These are phyloP conservation scores for Cicer chorassanicum DNA, from an alignment of 306 rosid genomes.

Conservation along the genomic window DNA sequence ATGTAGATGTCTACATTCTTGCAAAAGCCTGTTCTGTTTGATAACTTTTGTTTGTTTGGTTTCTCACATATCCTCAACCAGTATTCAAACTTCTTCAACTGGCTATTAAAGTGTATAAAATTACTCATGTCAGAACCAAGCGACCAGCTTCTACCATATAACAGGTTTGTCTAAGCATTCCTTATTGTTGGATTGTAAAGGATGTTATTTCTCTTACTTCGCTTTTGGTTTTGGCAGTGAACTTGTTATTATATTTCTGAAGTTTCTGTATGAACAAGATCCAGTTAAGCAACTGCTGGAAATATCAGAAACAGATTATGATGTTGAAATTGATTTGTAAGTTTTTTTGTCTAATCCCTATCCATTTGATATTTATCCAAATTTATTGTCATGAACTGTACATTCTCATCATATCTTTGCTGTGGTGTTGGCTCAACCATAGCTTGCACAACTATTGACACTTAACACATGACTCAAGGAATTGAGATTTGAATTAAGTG, in stretches of 20 bases:
- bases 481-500: neutral
- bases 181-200: slow-evolving; percentile 33
- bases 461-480: slow-evolving; percentile 23
- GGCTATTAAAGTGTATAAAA: slow-evolving; percentile 92
- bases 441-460: slow-evolving; percentile 25
- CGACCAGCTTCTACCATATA: slow-evolving; percentile 87
- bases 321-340: slow-evolving; percentile 78
- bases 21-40: slow-evolving; percentile 27
- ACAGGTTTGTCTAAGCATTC: slow-evolving; percentile 61
- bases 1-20: slow-evolving; percentile 5
- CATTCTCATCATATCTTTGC: slow-evolving; percentile 29
- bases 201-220: slow-evolving; percentile 42
- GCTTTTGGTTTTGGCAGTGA: slow-evolving; percentile 73
- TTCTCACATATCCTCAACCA: slow-evolving; percentile 52
- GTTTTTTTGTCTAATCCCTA: slow-evolving; percentile 44
- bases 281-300: slow-evolving; percentile 89
- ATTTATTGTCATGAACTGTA: slow-evolving; percentile 32
- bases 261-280: slow-evolving; percentile 90
- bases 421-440: slow-evolving; percentile 33
- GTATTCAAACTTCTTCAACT: slow-evolving; percentile 95
- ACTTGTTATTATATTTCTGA: slow-evolving; percentile 84
- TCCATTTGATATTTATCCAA: slow-evolving; percentile 12
- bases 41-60: slow-evolving; percentile 25
- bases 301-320: slow-evolving; percentile 62
- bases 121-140: slow-evolving; percentile 92